These are phyloP conservation scores for Hypoxylon trugodes DNA, from an alignment of 495 filamentous ascomycete species.

Conservation along the genomic window DNA sequence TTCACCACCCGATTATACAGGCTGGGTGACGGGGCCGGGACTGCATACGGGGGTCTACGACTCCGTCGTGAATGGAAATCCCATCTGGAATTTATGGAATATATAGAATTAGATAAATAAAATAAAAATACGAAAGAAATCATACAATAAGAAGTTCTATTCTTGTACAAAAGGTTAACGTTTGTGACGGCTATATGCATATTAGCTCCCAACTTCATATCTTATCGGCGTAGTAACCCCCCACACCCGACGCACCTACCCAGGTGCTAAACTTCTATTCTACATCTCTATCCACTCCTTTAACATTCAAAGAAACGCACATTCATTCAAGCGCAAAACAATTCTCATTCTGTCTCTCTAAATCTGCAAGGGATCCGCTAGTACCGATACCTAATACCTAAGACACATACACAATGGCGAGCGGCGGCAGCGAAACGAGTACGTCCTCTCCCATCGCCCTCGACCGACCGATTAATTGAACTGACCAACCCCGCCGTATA, in stretches of 20 bases:
- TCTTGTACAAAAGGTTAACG: too few relatives aligned
- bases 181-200: too few relatives aligned
- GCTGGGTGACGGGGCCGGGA: too few relatives aligned
- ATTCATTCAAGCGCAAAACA: neutral
- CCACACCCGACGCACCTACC: neutral
- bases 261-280: neutral
- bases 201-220: too few relatives aligned
- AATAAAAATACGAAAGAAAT: too few relatives aligned
- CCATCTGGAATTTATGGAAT: too few relatives aligned
- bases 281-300: neutral
- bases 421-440: constrained; percentile 24
- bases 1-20: too few relatives aligned
- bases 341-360: neutral
- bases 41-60: too few relatives aligned
- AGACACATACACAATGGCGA: constrained; percentile 25
- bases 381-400: neutral
- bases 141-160: too few relatives aligned
- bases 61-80: too few relatives aligned
- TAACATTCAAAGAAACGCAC: neutral
- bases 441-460: neutral
- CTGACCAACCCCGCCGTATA: constrained; percentile 20
- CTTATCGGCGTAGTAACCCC: neutral
- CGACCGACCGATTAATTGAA: neutral
- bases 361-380: neutral
- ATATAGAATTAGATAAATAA: too few relatives aligned